Evolutionary conservation across 2,329 filamentous ascomycete species (phyloP), one percentile per base, ranked within the genome.

Genomic region (Magnaporthales sp.): DNA sequence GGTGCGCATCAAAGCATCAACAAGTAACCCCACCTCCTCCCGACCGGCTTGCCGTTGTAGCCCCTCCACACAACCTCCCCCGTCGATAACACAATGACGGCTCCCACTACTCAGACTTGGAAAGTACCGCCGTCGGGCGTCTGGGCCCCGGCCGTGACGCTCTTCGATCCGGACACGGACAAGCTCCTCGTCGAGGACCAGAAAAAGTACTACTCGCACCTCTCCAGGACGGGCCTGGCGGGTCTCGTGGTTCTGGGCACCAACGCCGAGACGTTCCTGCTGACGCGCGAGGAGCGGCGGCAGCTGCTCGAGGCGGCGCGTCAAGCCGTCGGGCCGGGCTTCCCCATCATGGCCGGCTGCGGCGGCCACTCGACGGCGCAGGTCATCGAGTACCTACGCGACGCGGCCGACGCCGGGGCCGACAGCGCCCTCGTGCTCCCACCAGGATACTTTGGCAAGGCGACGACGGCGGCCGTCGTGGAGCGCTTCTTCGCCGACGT

Each of bases 301-400:
- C 63, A 77, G 56, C 80, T 89, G n/a, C 80, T 91, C 27, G 74
- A 77, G 30, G 78, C 83, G 11, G 88, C 88, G 64, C 79, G 86
- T 46, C 69, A 74, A 46, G 81, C 83, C n/a, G 81, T 84, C 15
- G 83, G 82, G 0, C 79, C 81, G 0, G 75, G 77, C 26, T 86
- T 79, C 71, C 86, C 85, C 31, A 79, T 89, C 72, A 88, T 88
- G 80, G 86, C 85, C 4, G 88, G 88, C 38, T 84, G 87, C 7
- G 83, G 86, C 22, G 86, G 84, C 0, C 87, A 90, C 74, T 89
- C 86, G 19, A 89, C 86, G 2, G 81, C 82, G 69, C 87, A 90
- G 75, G 84, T 85, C 3, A 79, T 88, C 1, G 83, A 89, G 73
- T 83, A 83, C 68, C 81, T 87, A 66, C 71, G 74, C 30, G 88